Evolutionary conservation across 331 rosid genomes (phyloP), one percentile per base, ranked within the genome.

Genomic region (Pyrus hybrid): DNA sequence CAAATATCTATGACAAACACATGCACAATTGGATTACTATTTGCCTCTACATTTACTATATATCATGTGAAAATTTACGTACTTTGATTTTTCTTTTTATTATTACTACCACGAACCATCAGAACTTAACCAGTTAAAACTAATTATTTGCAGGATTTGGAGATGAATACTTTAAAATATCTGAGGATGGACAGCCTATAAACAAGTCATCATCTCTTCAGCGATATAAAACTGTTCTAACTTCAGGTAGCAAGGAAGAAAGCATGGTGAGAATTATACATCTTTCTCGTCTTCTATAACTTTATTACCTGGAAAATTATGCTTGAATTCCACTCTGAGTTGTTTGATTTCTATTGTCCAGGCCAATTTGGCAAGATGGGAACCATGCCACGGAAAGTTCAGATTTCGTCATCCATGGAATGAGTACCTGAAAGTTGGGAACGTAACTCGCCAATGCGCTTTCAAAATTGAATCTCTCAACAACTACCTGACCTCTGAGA

Each of bases 331-430:
- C 21, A 33, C 18, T 73, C 13, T 37, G 6, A 57, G 13, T 18
- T 25, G 12, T 37, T 23, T 2, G 26, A 7, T 7, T 61, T 60
- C 18, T 20, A 57, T 51, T 32, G n/a, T 18, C n/a, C 72, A 93
- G 98, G 93, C 84, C 72, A 91, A 89, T 88, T 88, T 86, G 70
- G 97, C 98, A 69, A 81, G 82, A 64, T 93, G 98, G 98, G 98
- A 93, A 83, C 98, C 98, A 1, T 57, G 87, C 33, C 96, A 93
- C 80, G 96, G 98, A 7, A 75, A 75, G 73, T 89, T 89, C 64
- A 79, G 68, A 77, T 91, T 89, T 77, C 87, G 82, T 72, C 97
- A 93, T 76, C 98, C 97, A 51, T 93, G 98, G 98, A 75, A 80
- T 32, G 86, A 86, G 8, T 93, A 93, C 78, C 84, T 93, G 12